phyloP scores from a whole-genome alignment of 148 eudicot genomes.

The Rhododendron simsii region DNA sequence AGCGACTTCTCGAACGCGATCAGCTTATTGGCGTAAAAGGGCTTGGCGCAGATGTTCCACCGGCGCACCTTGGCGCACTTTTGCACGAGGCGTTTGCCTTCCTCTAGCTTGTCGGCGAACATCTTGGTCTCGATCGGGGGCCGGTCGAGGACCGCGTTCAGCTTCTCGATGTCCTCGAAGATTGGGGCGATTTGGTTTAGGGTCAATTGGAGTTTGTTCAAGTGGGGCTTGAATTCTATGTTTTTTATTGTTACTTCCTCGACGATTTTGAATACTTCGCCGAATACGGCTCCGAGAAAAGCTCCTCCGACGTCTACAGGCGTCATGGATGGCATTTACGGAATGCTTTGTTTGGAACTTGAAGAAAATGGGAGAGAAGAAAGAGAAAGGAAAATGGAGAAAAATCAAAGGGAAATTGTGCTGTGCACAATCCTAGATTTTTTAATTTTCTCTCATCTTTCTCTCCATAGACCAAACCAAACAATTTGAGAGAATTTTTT shows the following conservation, averaged over 20 bases:
- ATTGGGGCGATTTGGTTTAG: not conserved
- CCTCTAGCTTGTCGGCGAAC: not conserved
- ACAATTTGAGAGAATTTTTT: too few species aligned
- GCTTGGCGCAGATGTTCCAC: slow-evolving; percentile 12
- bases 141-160: slow-evolving; percentile 9
- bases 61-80: slow-evolving; percentile 20
- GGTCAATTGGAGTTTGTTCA: not conserved
- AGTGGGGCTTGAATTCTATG: not conserved
- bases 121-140: slow-evolving; percentile 1
- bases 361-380: too few species aligned
- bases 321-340: not conserved
- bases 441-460: too few species aligned
- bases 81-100: slow-evolving; percentile 11
- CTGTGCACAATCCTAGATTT: too few species aligned
- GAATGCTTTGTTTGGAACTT: not conserved
- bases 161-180: not conserved
- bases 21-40: slow-evolving; percentile 12
- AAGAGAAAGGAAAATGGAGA: too few species aligned
- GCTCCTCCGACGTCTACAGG: not conserved
- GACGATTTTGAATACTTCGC: not conserved
- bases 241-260: not conserved
- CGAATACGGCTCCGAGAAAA: not conserved
- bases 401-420: too few species aligned
- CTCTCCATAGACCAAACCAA: too few species aligned
- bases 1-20: slow-evolving; percentile 8